Base-by-base conservation (phyloP, 2,329 filamentous ascomycete species). In the Cytospora schulzeri region DNA sequence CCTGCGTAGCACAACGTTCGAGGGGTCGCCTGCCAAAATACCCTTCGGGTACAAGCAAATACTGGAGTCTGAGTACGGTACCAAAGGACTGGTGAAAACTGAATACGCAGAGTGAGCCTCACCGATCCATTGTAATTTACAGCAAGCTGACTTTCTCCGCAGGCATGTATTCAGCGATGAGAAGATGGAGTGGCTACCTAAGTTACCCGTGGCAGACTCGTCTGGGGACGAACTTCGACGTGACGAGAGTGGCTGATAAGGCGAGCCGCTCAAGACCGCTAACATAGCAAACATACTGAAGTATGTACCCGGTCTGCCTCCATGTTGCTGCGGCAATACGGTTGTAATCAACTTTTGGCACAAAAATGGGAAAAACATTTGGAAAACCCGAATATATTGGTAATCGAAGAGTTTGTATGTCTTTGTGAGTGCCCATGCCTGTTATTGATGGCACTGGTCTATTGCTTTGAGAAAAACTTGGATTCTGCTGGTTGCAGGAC, bases 1-100 rank as follows among this genome's bases (percentile, higher is more conserved):
- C 0, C 77, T 93, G 71, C 80, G 87, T n/a, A 83, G 87, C 66
- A 90, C 87, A 1, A 82, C 79, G 1, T 92, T 91, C 63, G 90
- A 92, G 71, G 88, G 87, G 0, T 82, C 87, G 0, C 78, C 82
- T 0, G 88, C 84, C 54, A 87, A 87, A 75, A 87, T 92, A 28
- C 90, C 90, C 0, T 87, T 82, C 70, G 76, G 79, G 9, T 89
- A 87, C 71, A 80, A 83, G 66, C 83, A 85, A 55, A 80, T 89
- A 57, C 76, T 90, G 1, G 77, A 78, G 24, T 78, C 83, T 12
- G 86, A 89, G 70, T 90, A 89, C 68, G 76, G 82, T 4, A 71
- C 79, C 56, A 79, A 77, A 53, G 80, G 86, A 0, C 70, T 90
- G 64, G 78, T 76, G 0, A 75, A 79, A 22, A 86, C 78, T 0